Evolutionary conservation across 129 eudicot genomes (phyloP).

Genomic region (Gnaphalium uliginosum): DNA sequence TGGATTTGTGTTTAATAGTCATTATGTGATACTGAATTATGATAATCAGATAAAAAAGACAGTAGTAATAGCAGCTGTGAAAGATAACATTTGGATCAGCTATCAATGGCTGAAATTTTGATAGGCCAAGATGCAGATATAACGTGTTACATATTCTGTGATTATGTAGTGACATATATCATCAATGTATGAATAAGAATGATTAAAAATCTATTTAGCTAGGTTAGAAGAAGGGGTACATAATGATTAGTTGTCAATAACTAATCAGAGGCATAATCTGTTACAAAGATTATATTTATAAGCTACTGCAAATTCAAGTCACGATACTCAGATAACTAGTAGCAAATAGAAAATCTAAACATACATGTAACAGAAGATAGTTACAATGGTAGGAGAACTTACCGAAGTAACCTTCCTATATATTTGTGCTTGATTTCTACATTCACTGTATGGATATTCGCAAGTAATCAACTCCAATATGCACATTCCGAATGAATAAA

Average conservation of each 20-base stretch:
- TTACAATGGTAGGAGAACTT: conserved; percentile 7
- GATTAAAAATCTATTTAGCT: not conserved
- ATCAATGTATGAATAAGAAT: not conserved
- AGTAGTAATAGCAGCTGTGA: no score
- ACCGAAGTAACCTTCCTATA: conserved; percentile 46
- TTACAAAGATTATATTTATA: not conserved
- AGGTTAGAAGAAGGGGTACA: not conserved
- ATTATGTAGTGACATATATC: not conserved
- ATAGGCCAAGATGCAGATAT: no score
- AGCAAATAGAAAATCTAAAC: not conserved
- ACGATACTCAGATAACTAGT: not conserved
- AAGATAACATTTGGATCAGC: no score
- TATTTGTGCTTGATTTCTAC: conserved; percentile 45
- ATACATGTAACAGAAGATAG: not conserved
- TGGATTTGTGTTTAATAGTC: not conserved
- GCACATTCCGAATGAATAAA: conserved; percentile 57
- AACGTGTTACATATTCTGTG: not conserved
- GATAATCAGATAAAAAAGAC: not conserved
- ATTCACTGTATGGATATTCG: conserved; percentile 54
- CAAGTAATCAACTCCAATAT: conserved; percentile 52
- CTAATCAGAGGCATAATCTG: not conserved
- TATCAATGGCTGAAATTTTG: no score
- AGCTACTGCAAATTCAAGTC: not conserved
- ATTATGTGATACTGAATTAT: not conserved
- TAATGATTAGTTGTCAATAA: not conserved